Evolutionary conservation across 2,329 filamentous ascomycete species (phyloP).

Genomic region (Calonectria honghensis): DNA sequence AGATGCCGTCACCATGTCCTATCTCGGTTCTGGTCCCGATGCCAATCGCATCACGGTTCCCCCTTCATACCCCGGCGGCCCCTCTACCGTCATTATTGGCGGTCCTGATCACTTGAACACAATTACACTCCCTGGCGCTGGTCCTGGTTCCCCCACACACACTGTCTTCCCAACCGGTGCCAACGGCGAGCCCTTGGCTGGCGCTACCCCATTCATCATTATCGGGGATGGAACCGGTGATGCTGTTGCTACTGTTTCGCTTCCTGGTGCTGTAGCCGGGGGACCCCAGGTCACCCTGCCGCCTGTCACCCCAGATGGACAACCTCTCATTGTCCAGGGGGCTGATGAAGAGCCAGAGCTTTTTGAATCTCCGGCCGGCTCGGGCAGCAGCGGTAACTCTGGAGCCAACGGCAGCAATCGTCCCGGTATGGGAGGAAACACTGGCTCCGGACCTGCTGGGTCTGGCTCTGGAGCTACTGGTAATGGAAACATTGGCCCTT

Average conservation of each 20-base stretch:
- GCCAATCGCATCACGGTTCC: constrained; percentile 18
- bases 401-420: neutral
- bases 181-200: constrained; percentile 44
- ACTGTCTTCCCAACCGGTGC: constrained; percentile 46
- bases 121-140: constrained; percentile 39
- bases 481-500: neutral
- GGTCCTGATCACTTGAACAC: constrained; percentile 42
- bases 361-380: neutral
- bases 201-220: constrained; percentile 24
- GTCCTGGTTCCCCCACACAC: constrained; percentile 31
- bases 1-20: constrained; percentile 16
- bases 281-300: constrained; percentile 38
- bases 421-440: neutral
- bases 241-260: constrained; percentile 25
- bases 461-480: neutral
- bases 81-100: constrained; percentile 45
- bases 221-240: neutral
- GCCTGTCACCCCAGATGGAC: constrained; percentile 4
- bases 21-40: constrained; percentile 13
- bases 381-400: neutral
- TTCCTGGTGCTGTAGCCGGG: constrained; percentile 28
- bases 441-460: neutral
- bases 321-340: constrained; percentile 27
- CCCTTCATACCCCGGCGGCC: constrained; percentile 34
- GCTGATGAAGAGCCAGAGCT: constrained; percentile 2